Evolutionary conservation across 2,329 filamentous ascomycete species (phyloP).

Genomic region (Cercospora canescens): DNA sequence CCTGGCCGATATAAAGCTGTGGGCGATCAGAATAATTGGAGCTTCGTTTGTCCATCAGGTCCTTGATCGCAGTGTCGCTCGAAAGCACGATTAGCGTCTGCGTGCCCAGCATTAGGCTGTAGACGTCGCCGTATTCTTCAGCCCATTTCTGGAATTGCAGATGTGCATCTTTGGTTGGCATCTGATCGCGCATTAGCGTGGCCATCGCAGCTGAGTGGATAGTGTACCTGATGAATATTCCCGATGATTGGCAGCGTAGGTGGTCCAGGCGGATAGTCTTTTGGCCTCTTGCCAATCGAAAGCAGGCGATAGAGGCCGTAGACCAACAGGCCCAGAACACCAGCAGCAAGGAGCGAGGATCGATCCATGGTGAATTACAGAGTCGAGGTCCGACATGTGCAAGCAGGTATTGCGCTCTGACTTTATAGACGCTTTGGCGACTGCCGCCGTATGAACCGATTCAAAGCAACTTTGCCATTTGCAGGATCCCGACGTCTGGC

Average conservation of each 20-base stretch:
- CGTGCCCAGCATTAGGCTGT: conserved; percentile 53
- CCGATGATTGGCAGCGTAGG: conserved; percentile 31
- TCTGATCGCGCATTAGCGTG: conserved; percentile 28
- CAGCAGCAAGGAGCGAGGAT: neutral
- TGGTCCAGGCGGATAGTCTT: conserved; percentile 29
- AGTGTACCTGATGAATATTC: conserved; percentile 29
- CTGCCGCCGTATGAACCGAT: neutral
- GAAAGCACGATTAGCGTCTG: conserved; percentile 50
- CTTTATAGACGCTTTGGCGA: neutral
- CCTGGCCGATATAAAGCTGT: conserved; percentile 25
- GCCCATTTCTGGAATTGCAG: conserved; percentile 56
- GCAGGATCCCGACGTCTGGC: neutral
- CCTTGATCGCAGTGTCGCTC: conserved; percentile 49
- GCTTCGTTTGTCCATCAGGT: conserved; percentile 34
- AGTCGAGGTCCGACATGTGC: neutral
- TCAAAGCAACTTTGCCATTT: neutral
- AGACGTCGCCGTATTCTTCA: conserved; percentile 52
- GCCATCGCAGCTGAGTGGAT: neutral
- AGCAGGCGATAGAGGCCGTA: conserved; percentile 20
- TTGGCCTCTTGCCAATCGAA: conserved; percentile 24
- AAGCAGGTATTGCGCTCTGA: neutral
- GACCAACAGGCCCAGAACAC: neutral
- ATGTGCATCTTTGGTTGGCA: conserved; percentile 45
- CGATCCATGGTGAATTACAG: conserved; percentile 4
- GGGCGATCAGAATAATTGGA: conserved; percentile 26